A percentile compares a stretch with the other conserved stretches of the same genome.
Conservation (phyloP, 257 asterid genomes). For the Rhazya stricta region DNA sequence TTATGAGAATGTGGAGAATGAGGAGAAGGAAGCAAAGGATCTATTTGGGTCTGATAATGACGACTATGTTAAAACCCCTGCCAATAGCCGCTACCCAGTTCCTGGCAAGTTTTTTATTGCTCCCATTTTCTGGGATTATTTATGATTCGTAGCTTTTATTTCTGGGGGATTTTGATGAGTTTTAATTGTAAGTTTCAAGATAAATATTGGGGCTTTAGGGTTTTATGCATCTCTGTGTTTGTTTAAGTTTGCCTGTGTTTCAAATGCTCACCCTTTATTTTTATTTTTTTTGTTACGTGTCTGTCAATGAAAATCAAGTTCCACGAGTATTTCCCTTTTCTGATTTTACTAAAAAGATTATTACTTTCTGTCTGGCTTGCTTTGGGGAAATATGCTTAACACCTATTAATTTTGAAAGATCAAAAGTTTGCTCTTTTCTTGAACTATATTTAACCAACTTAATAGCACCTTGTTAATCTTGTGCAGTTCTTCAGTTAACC, state of each 20-base stretch:
- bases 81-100: constrained; percentile 56
- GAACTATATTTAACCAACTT: not conserved
- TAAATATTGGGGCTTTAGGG: constrained; percentile 7
- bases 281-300: not conserved
- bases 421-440: not conserved
- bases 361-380: not conserved
- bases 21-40: constrained; percentile 59
- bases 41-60: constrained; percentile 93
- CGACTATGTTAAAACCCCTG: constrained; percentile 62
- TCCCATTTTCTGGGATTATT: not conserved
- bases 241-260: not conserved
- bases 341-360: not conserved
- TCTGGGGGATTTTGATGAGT: not conserved
- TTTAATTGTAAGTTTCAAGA: not conserved
- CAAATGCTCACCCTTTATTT: not conserved
- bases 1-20: constrained; percentile 29
- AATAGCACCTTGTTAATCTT: not conserved
- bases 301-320: not conserved
- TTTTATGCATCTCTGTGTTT: not conserved
- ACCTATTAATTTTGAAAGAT: not conserved
- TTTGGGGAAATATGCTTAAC: not conserved
- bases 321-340: not conserved
- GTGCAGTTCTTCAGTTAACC: not conserved
- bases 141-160: not conserved
- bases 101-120: constrained; percentile 48